A percentile compares a stretch with the other conserved stretches of the same genome.
Conservation (phyloP, 805 yeast genomes). For the Teunomyces cretensis region DNA sequence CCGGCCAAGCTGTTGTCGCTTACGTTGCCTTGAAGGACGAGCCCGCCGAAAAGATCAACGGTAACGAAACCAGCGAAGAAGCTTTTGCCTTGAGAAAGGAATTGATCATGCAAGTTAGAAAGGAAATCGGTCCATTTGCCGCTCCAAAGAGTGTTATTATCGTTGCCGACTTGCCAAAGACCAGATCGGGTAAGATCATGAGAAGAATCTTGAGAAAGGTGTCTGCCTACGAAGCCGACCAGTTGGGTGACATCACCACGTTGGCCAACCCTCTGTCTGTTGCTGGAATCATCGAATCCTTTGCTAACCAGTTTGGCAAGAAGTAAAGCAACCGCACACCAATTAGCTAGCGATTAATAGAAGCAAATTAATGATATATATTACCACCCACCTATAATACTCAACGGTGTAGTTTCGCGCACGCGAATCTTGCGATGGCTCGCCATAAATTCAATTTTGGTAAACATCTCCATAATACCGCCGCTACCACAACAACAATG, state of each 20-base stretch:
- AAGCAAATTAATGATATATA: background rate
- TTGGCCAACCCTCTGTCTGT: constrained; percentile 76
- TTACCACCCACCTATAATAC: background rate
- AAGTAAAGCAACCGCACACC: constrained; percentile 22
- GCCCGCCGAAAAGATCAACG: constrained; percentile 24
- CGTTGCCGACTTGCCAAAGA: constrained; percentile 79
- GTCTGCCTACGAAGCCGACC: constrained; percentile 73
- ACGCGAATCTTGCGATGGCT: background rate
- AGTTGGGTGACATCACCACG: constrained; percentile 76
- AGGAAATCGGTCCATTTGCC: constrained; percentile 83
- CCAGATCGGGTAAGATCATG: constrained; percentile 86
- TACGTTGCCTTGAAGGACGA: constrained; percentile 70
- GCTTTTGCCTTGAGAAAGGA: constrained; percentile 57
- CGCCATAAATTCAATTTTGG: background rate
- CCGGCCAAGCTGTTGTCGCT: constrained; percentile 86
- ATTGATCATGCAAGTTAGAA: constrained; percentile 67
- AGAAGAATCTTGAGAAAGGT: constrained; percentile 81
- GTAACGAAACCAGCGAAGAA: constrained; percentile 42
- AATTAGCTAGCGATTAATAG: background rate
- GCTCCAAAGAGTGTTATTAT: constrained; percentile 75
- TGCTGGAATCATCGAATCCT: constrained; percentile 54
- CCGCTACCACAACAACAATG: no score
- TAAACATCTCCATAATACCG: background rate
- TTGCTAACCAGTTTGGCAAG: constrained; percentile 40
- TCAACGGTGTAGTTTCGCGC: background rate